Percentiles rank a stretch among this genome's conserved stretches.
Evolutionary conservation across 169 alveolate genomes (phyloP).

Genomic region (Plasmodium fragile): DNA sequence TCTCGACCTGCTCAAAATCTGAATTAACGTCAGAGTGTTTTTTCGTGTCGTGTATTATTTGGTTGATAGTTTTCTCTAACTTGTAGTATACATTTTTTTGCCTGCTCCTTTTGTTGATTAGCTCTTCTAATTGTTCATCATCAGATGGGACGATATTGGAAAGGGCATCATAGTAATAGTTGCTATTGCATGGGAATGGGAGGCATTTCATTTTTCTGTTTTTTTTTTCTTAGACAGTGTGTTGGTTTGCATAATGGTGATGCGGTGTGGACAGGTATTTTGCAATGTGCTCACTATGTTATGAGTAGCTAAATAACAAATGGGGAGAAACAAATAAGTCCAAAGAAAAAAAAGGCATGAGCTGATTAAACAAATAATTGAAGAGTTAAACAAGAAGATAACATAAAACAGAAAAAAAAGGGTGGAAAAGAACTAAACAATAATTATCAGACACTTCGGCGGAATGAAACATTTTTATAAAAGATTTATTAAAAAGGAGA

Average conservation of each 20-base stretch:
- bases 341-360: background rate
- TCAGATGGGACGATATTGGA: conserved; percentile 15
- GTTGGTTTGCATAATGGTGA: background rate
- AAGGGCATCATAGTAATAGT: conserved; percentile 23
- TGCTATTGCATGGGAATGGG: conserved; percentile 54
- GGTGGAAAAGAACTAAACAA: background rate
- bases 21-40: conserved; percentile 26
- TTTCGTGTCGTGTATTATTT: conserved; percentile 46
- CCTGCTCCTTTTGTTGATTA: conserved; percentile 7
- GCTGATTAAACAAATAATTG: background rate
- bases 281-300: background rate
- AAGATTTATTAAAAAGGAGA: background rate
- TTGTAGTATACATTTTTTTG: conserved; percentile 19
- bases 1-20: conserved; percentile 63
- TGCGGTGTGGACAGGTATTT: background rate
- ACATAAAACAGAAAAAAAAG: background rate
- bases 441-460: background rate
- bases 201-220: conserved; percentile 17
- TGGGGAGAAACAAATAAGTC: background rate
- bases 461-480: background rate
- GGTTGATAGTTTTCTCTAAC: conserved; percentile 41
- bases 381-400: background rate
- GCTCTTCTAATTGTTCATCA: conserved; percentile 39
- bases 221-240: background rate
- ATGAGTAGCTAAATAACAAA: background rate